Evolutionary conservation across 2,329 filamentous ascomycete species (phyloP).

Genomic region (Aspergillus arachidicola): DNA sequence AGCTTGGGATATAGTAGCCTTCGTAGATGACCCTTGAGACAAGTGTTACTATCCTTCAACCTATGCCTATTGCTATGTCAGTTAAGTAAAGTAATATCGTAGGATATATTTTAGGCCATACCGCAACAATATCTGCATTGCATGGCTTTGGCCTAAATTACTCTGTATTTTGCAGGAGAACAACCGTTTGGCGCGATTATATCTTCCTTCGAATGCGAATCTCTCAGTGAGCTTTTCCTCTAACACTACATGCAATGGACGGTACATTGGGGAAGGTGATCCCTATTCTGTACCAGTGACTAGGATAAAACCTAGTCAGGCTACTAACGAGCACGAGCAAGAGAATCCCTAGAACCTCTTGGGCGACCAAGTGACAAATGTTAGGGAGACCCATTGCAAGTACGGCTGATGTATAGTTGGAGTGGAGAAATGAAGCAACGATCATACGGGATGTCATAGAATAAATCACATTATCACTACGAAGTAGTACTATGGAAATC

Average conservation of each 20-base stretch:
- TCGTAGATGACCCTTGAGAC: not conserved
- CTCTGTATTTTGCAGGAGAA: too few relatives aligned
- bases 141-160: too few relatives aligned
- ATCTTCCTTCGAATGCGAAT: too few relatives aligned
- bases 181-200: too few relatives aligned
- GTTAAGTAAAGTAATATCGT: not conserved
- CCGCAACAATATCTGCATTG: too few relatives aligned
- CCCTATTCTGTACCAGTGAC: not conserved
- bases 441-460: not conserved
- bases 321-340: not conserved
- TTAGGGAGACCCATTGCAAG: not conserved
- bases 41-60: not conserved
- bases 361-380: not conserved
- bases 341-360: not conserved
- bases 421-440: not conserved
- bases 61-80: not conserved
- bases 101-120: not conserved
- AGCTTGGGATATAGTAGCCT: not conserved
- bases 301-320: not conserved
- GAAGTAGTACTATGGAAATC: not conserved
- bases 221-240: not conserved
- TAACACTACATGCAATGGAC: not conserved
- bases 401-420: not conserved
- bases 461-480: not conserved
- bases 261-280: not conserved